Conservation (phyloP, 1,284 basidiomycete genomes). For the Malassezia furfur region DNA sequence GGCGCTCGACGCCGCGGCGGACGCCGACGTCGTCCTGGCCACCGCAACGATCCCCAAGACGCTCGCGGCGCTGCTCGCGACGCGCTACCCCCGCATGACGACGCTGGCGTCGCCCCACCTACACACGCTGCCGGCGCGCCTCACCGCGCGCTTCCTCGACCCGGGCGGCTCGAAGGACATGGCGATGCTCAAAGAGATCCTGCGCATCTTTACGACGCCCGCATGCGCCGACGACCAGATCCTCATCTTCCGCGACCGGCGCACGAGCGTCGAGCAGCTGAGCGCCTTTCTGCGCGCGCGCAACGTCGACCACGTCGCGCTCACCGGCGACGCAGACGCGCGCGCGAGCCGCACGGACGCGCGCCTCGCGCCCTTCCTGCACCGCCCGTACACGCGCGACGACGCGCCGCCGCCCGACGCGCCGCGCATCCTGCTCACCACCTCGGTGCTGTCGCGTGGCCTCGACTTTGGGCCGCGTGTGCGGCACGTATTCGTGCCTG, state of each 20-base stretch:
- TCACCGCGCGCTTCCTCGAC: conserved; percentile 62
- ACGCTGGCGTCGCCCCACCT: conserved; percentile 68
- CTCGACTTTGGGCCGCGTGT: conserved; percentile 65
- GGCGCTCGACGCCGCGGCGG: not conserved
- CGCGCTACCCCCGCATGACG: conserved; percentile 56
- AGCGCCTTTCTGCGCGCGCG: conserved; percentile 56
- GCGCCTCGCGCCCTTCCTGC: conserved; percentile 15
- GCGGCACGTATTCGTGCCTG: conserved; percentile 23
- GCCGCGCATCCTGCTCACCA: conserved; percentile 65
- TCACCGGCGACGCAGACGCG: conserved; percentile 14
- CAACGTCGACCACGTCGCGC: conserved; percentile 52
- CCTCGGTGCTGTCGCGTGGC: conserved; percentile 78
- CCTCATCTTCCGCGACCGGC: conserved; percentile 71
- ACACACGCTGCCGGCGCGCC: conserved; percentile 63
- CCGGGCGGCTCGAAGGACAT: conserved; percentile 64
- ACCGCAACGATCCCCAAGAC: conserved; percentile 75
- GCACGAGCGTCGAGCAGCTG: conserved; percentile 59
- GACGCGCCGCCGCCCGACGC: not conserved
- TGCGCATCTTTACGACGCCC: conserved; percentile 66
- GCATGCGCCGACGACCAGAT: conserved; percentile 54
- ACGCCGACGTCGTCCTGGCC: conserved; percentile 57
- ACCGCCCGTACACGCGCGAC: not conserved
- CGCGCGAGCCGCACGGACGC: conserved; percentile 10
- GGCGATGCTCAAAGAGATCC: conserved; percentile 65
- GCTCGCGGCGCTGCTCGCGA: conserved; percentile 60